phyloP scores from a whole-genome alignment of 1,284 basidiomycete genomes.

The Neotropicomus parvogracilis region DNA sequence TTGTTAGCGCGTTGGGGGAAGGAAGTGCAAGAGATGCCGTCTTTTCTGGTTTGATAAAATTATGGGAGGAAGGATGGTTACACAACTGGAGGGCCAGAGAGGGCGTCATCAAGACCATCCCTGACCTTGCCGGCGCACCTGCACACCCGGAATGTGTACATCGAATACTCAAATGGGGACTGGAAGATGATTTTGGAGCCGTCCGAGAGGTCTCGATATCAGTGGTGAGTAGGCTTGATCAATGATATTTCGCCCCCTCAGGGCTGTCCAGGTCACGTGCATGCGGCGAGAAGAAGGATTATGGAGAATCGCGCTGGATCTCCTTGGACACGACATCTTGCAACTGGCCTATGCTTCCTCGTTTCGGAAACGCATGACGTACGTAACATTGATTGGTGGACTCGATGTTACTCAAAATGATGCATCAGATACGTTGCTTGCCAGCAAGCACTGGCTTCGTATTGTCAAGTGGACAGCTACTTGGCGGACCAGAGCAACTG shows the following conservation, averaged over 20 bases:
- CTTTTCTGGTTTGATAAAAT: conserved; percentile 50
- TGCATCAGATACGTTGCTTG: conserved; percentile 62
- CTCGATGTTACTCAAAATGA: conserved; percentile 10
- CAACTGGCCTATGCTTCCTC: conserved; percentile 52
- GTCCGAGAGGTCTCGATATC: conserved; percentile 78
- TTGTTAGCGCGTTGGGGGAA: conserved; percentile 54
- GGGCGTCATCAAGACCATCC: conserved; percentile 56
- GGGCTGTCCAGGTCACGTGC: conserved; percentile 18
- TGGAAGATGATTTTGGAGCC: conserved; percentile 79
- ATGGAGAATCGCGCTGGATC: conserved; percentile 34
- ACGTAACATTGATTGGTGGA: conserved; percentile 31
- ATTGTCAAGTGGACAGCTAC: conserved; percentile 38
- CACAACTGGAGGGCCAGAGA: conserved; percentile 86
- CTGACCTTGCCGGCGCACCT: conserved; percentile 36
- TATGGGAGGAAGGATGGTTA: conserved; percentile 63
- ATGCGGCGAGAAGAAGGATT: conserved; percentile 24
- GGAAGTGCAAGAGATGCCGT: conserved; percentile 48
- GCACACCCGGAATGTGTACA: conserved; percentile 33
- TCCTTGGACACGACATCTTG: conserved; percentile 49
- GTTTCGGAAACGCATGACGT: conserved; percentile 76
- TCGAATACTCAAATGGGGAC: conserved; percentile 56
- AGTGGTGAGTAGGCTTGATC: conserved; percentile 21
- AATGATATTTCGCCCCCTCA: conserved; percentile 3
- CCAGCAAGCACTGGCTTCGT: conserved; percentile 57
- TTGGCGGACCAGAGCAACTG: conserved; percentile 54